A percentile compares a stretch with the other conserved stretches of the same genome.
phyloP scores from a whole-genome alignment of 208 protist species.

The Crithidia bombi region DNA sequence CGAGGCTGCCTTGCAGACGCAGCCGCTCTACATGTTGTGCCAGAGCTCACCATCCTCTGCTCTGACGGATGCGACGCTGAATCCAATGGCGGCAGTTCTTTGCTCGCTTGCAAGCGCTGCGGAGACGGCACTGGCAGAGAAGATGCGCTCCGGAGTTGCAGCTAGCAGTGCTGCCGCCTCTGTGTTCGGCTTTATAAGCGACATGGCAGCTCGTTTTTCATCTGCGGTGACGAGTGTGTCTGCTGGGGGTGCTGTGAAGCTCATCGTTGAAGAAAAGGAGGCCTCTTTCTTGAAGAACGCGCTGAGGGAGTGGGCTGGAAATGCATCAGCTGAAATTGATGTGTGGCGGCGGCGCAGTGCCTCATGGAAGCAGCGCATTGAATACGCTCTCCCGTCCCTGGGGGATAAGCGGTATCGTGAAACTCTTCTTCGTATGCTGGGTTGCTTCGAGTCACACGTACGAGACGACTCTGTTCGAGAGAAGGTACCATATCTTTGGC shows the following conservation, averaged over 20 bases:
- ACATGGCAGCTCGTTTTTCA: slow-evolving; percentile 32
- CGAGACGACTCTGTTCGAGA: not conserved
- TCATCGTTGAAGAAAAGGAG: slow-evolving; percentile 38
- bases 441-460: slow-evolving; percentile 26
- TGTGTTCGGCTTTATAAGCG: slow-evolving; percentile 42
- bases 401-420: slow-evolving; percentile 32
- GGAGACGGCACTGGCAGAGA: slow-evolving; percentile 34
- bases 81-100: slow-evolving; percentile 22
- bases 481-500: slow-evolving; percentile 30
- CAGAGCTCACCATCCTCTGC: not conserved
- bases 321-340: slow-evolving; percentile 10
- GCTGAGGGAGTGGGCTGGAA: slow-evolving; percentile 15
- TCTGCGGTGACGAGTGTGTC: not conserved
- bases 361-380: slow-evolving; percentile 54
- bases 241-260: not conserved
- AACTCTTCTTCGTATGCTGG: slow-evolving; percentile 44
- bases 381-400: slow-evolving; percentile 38
- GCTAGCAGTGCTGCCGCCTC: not conserved
- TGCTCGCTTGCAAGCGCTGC: slow-evolving; percentile 35
- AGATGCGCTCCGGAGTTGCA: not conserved
- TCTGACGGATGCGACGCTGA: not conserved
- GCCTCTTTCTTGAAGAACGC: slow-evolving; percentile 29
- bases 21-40: slow-evolving; percentile 21
- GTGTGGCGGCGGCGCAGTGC: slow-evolving; percentile 26
- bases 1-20: slow-evolving; percentile 23